Base-by-base conservation (phyloP, 139 green algal genomes). In the Picochlorum costavermella region DNA sequence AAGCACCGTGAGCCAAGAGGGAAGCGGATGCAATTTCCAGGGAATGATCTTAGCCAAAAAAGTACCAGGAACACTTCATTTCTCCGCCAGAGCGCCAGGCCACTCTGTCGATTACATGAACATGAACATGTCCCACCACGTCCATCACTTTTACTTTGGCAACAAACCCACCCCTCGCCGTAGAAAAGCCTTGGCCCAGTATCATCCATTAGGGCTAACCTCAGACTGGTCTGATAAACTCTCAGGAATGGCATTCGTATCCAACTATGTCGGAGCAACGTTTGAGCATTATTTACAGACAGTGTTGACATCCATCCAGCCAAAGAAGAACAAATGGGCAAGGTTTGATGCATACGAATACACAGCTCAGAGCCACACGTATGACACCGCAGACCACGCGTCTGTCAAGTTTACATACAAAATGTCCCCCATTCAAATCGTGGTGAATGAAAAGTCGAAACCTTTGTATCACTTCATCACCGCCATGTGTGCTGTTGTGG, bases 21-120 rank as follows among this genome's bases (percentile, higher is more conserved):
- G 6, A 20, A 31, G 26, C 57, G 61, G 20, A 26, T 50, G 63
- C 63, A 29, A 31, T 31, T 65, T 59, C 46, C 55, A 63, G 2
- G 92, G 92, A 12, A 97, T 98, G 82, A 86, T 96, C 45, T 79
- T 97, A 45, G 92, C 96, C 37, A 97, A 98, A 77, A 97, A 97
- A 84, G 92, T 98, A 25, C 89, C 89, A 1, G 88, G 88, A 28
- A 92, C 86, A 10, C 65, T 96, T 44, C 86, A 92, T 77, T 91
- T 96, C 65, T 69, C 83, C 23, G 84, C 88, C 11, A 82, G 86
- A 53, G 78, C 77, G 28, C 75, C 88, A 36, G 84, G 83, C 23
- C 84, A 94, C 73, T 92, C 84, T 5, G 92, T 96, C 53, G 89
- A 95, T 75, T 82, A 90, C 68, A 23, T 69, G 3, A 78, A 73